Conservation (phyloP, 179 eudicot species). For the Silene vulgaris region DNA sequence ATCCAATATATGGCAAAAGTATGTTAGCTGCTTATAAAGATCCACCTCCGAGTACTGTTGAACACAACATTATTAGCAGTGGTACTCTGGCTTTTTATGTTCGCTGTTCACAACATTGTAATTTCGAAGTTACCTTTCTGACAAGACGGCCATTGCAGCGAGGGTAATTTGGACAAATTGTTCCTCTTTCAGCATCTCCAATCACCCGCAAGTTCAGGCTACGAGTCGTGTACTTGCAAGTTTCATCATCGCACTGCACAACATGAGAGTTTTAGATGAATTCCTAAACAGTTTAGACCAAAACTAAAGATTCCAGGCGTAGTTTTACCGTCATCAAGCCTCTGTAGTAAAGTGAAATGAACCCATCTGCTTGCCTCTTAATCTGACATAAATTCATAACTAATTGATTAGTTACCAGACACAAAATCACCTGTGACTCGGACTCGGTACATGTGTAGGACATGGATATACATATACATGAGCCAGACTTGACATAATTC, state of each 20-base stretch:
- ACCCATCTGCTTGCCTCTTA: constrained; percentile 72
- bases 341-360: constrained; percentile 65
- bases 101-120: not conserved
- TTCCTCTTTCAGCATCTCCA: constrained; percentile 91
- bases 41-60: constrained; percentile 78
- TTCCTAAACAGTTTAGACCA: not conserved
- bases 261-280: constrained; percentile 5
- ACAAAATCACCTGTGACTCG: not conserved
- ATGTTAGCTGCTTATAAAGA: constrained; percentile 76
- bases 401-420: not conserved
- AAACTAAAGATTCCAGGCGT: not conserved
- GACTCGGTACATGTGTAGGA: not conserved
- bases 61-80: constrained; percentile 12
- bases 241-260: constrained; percentile 90
- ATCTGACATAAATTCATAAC: constrained; percentile 41
- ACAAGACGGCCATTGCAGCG: constrained; percentile 75
- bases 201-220: constrained; percentile 68
- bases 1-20: constrained; percentile 77
- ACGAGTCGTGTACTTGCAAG: constrained; percentile 86
- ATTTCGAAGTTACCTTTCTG: constrained; percentile 53
- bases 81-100: not conserved
- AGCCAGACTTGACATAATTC: not conserved
- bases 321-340: constrained; percentile 71
- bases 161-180: constrained; percentile 90
- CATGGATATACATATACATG: not conserved